phyloP scores from a whole-genome alignment of 2,329 filamentous ascomycete genomes.

The Mycosphaerelloides madeirae region DNA sequence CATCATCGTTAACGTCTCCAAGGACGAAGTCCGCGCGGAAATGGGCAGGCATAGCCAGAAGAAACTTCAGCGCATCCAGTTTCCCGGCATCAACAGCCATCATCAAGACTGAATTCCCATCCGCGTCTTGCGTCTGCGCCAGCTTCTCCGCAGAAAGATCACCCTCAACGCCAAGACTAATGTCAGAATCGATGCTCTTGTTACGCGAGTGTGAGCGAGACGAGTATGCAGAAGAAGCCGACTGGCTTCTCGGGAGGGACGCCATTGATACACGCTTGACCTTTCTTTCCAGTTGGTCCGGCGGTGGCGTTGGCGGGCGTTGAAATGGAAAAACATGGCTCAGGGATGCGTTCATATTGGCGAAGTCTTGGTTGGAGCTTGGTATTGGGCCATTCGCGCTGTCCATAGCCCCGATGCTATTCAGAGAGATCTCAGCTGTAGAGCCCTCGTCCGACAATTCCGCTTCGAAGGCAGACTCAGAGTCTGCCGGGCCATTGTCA shows the following conservation, averaged over 20 bases:
- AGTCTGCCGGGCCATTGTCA: slow-evolving; percentile 16
- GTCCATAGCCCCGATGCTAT: too few species aligned
- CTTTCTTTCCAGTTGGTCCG: slow-evolving; percentile 47
- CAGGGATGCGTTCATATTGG: slow-evolving; percentile 46
- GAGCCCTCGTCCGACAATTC: slow-evolving; percentile 22
- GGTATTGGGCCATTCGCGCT: too few species aligned
- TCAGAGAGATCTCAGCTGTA: slow-evolving; percentile 2
- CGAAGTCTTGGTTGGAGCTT: slow-evolving; percentile 23
- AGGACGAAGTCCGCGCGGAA: slow-evolving; percentile 69
- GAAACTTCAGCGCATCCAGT: slow-evolving; percentile 67
- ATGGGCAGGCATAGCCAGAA: slow-evolving; percentile 71
- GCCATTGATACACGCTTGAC: slow-evolving; percentile 82
- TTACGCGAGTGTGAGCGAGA: slow-evolving; percentile 65
- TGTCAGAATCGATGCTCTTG: slow-evolving; percentile 68
- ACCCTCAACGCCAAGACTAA: slow-evolving; percentile 52
- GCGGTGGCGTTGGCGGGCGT: slow-evolving; percentile 49
- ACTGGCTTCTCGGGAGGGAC: slow-evolving; percentile 66
- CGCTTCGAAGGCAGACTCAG: slow-evolving; percentile 14
- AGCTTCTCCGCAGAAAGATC: slow-evolving; percentile 79
- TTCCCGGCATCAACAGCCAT: slow-evolving; percentile 57
- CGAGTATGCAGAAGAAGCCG: slow-evolving; percentile 78
- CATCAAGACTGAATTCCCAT: slow-evolving; percentile 74
- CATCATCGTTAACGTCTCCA: slow-evolving; percentile 81
- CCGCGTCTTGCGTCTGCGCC: slow-evolving; percentile 62
- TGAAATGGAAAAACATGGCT: slow-evolving; percentile 92